Conservation (phyloP, 345 rosid species). For the Eucalyptus curtisii region DNA sequence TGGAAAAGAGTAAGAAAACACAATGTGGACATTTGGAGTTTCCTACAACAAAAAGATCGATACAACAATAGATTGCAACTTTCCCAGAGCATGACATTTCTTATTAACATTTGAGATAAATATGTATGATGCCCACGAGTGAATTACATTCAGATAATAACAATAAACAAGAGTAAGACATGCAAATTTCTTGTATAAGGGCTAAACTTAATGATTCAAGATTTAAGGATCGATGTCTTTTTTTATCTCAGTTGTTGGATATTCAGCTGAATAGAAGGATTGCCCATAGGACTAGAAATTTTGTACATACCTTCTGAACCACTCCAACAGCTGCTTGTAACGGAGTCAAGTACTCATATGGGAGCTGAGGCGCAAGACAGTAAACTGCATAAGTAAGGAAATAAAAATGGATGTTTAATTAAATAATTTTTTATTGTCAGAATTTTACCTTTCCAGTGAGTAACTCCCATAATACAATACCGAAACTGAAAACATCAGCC, state of each 20-base stretch:
- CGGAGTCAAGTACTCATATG: conserved; percentile 91
- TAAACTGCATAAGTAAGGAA: not conserved
- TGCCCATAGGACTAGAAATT: not conserved
- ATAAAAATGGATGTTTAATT: not conserved
- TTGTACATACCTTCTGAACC: conserved; percentile 71
- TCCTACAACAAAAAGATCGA: not conserved
- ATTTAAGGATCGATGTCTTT: not conserved
- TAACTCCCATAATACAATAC: conserved; percentile 83
- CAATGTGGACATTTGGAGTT: not conserved
- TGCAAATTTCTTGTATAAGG: not conserved
- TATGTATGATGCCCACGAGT: not conserved
- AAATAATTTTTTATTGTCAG: not conserved
- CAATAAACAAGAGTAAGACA: not conserved
- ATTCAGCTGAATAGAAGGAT: not conserved
- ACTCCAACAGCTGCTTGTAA: conserved; percentile 96
- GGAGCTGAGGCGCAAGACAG: conserved; percentile 50
- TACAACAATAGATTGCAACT: not conserved
- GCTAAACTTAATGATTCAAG: not conserved
- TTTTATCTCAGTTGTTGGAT: not conserved
- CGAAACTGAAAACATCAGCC: conserved; percentile 94
- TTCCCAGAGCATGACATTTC: not conserved
- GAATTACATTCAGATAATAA: not conserved
- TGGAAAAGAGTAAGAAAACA: not conserved
- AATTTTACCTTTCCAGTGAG: conserved; percentile 79
- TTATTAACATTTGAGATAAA: not conserved